phyloP scores from a whole-genome alignment of 1,139 yeast genomes.

The Nakaseomyces glabratus region DNA sequence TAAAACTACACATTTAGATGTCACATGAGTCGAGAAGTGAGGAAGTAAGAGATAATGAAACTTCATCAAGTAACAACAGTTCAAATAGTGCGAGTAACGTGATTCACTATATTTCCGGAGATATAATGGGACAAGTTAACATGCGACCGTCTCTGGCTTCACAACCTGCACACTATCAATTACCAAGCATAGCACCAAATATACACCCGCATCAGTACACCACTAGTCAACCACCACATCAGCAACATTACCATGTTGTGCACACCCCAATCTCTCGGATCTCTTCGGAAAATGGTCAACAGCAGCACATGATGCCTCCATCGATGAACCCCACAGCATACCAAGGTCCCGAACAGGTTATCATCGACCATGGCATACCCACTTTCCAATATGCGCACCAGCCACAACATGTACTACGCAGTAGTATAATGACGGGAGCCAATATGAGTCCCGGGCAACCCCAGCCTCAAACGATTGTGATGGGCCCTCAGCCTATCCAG shows the following conservation, averaged over 20 bases:
- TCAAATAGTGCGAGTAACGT: not conserved
- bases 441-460: too few species aligned
- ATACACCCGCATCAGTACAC: not conserved
- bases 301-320: not conserved
- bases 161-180: not conserved
- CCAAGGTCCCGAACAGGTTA: slow-evolving; percentile 1
- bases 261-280: too few species aligned
- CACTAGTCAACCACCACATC: not conserved
- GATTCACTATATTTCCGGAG: not conserved
- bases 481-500: too few species aligned
- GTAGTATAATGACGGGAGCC: too few species aligned
- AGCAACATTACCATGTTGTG: too few species aligned
- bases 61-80: slow-evolving; percentile 2
- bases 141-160: slow-evolving; percentile 1
- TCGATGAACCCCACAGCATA: not conserved
- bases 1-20: too few species aligned
- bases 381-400: too few species aligned
- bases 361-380: not conserved
- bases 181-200: not conserved
- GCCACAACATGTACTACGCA: too few species aligned
- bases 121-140: not conserved
- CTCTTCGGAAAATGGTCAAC: not conserved
- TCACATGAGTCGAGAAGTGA: slow-evolving; percentile 3
- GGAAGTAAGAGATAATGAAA: slow-evolving; percentile 2
- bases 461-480: too few species aligned